Conservation (phyloP, 805 yeast genomes). For the Yamadazyma nakazawae region DNA sequence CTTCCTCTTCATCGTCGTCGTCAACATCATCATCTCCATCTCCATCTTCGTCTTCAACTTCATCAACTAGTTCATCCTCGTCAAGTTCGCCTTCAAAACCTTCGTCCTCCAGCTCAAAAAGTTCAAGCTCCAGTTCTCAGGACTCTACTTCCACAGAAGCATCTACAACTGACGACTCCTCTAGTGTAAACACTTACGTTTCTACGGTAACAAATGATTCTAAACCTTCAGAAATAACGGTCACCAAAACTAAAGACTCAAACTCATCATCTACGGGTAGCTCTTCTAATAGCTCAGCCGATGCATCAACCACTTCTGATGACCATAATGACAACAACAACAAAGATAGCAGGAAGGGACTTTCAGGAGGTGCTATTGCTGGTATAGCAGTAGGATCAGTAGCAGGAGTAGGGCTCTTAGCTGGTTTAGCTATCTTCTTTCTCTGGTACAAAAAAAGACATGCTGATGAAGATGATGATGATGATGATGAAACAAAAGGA, state of each 20-base stretch:
- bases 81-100: slow-evolving; percentile 12
- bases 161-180: slow-evolving; percentile 7
- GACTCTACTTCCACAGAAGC: slow-evolving; percentile 10
- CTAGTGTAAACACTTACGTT: slow-evolving; percentile 6
- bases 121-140: slow-evolving; percentile 8
- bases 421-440: slow-evolving; percentile 39
- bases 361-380: slow-evolving; percentile 41
- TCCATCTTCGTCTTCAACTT: slow-evolving; percentile 10
- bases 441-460: slow-evolving; percentile 38
- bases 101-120: slow-evolving; percentile 9
- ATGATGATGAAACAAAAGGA: slow-evolving; percentile 20
- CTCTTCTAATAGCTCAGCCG: neutral
- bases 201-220: slow-evolving; percentile 11
- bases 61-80: slow-evolving; percentile 11
- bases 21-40: slow-evolving; percentile 14
- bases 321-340: slow-evolving; percentile 14
- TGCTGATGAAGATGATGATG: slow-evolving; percentile 40
- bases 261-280: slow-evolving; percentile 9
- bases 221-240: slow-evolving; percentile 10
- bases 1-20: slow-evolving; percentile 11
- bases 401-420: slow-evolving; percentile 32
- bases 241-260: slow-evolving; percentile 10
- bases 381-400: slow-evolving; percentile 43
- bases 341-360: slow-evolving; percentile 7
- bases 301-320: neutral